Base-by-base conservation (phyloP, 2,329 filamentous ascomycete species). In the Botrytis byssoidea region DNA sequence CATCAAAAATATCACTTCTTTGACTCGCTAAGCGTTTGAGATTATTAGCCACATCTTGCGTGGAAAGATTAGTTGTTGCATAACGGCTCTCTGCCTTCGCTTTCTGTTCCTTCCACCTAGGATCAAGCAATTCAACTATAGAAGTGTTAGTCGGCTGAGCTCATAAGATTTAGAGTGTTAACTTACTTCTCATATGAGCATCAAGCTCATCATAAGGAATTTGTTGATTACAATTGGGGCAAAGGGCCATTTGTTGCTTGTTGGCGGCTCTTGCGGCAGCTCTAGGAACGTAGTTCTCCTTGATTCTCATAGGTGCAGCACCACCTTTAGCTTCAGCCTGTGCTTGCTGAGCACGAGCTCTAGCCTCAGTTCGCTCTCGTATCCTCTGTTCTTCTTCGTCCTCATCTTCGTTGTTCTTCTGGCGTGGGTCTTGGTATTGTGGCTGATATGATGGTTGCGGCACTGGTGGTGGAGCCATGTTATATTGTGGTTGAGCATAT, bases 41-140 rank as follows among this genome's bases (percentile, higher is more conserved):
- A 81, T 98, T 98, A 82, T 94, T 95, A 70, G 94, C 95, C 64
- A 97, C 94, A 78, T 98, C 95, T 48, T 88, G 89, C 5, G 93
- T 95, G 1, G 92, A 93, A 16, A 97, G 84, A 79, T 97, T 98
- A 16, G 94, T 97, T 0, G 93, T 95, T 1, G 93, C 89, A 76
- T 92, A 93, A 75, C 95, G 91, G 20, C 92, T 90, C 64, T 97
- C 94, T 25, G 93, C 90, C 82, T 97, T 97, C 74, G 93, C 92
- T 78, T 94, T 94, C 82, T 98, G 95, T 81, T 98, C 95, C 82
- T 97, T 97, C 95, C 95, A 98, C 74, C 92, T 89, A 0, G 95
- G 95, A 81, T 98, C 95, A 74, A 98, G 88, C 65, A 98, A 88
- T 83, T 98, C 95, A 81, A 98, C 86, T 88, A 76, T 48, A 64